Conservation (phyloP, 352 stramenopile species). For the Plasmopara viticola region DNA sequence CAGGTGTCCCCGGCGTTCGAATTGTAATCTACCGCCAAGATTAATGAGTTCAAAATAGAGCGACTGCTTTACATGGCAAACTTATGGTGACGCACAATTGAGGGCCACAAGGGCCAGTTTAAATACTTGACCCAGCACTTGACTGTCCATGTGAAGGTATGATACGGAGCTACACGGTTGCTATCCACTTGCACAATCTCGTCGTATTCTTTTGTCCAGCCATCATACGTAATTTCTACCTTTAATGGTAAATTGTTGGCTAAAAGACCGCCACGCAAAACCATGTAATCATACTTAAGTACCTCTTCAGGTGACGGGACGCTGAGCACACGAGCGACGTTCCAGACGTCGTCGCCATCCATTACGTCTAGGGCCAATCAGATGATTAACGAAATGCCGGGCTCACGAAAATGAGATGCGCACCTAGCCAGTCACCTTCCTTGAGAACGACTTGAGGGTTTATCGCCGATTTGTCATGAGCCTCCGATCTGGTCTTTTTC, state of each 20-base stretch:
- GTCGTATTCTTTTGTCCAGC: slow-evolving; percentile 50
- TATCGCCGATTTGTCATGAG: neutral
- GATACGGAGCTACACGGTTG: slow-evolving; percentile 56
- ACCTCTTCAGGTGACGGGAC: slow-evolving; percentile 22
- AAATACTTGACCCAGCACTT: slow-evolving; percentile 80
- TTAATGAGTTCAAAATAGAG: neutral
- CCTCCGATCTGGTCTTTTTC: slow-evolving; percentile 1
- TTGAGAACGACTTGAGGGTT: slow-evolving; percentile 6
- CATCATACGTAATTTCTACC: slow-evolving; percentile 67
- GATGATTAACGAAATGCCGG: slow-evolving; percentile 1
- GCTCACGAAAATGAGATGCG: neutral
- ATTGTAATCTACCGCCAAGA: slow-evolving; percentile 45
- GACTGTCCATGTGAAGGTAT: slow-evolving; percentile 72
- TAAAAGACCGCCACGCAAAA: neutral
- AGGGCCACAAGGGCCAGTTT: slow-evolving; percentile 74
- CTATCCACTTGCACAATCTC: slow-evolving; percentile 53
- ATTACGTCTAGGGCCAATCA: slow-evolving; percentile 38
- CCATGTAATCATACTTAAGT: neutral
- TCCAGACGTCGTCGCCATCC: slow-evolving; percentile 60
- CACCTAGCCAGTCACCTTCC: slow-evolving; percentile 29
- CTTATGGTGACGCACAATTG: slow-evolving; percentile 28
- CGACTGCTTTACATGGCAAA: neutral
- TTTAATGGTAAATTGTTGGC: slow-evolving; percentile 9
- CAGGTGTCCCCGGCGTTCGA: slow-evolving; percentile 39
- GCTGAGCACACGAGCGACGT: slow-evolving; percentile 47